phyloP scores from a whole-genome alignment of 495 filamentous ascomycete species.

The Friedmanniomyces endolithicus region DNA sequence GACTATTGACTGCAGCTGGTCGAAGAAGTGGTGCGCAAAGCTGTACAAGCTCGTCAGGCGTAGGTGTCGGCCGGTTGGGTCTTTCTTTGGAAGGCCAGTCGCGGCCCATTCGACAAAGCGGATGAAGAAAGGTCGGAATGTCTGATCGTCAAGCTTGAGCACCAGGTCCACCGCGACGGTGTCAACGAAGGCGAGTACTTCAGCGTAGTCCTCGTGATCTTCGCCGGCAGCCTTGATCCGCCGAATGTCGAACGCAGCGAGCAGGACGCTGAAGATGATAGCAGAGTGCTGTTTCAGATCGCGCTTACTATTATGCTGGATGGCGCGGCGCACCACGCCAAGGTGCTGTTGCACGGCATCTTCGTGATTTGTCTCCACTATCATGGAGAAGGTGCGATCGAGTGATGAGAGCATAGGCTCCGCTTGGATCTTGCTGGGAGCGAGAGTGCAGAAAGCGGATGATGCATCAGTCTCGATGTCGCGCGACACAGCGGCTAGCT shows the following conservation, averaged over 20 bases:
- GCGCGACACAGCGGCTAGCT: conserved; percentile 49
- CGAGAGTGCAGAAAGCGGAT: conserved; percentile 51
- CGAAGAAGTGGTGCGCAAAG: conserved; percentile 68
- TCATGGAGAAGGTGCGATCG: conserved; percentile 54
- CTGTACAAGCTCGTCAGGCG: conserved; percentile 61
- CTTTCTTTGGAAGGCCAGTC: conserved; percentile 44
- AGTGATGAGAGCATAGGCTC: conserved; percentile 56
- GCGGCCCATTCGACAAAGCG: conserved; percentile 70
- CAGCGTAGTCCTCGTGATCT: conserved; percentile 32
- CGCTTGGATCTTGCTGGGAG: conserved; percentile 60
- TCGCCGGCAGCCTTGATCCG: conserved; percentile 17
- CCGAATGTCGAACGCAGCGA: conserved; percentile 34
- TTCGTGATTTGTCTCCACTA: conserved; percentile 39
- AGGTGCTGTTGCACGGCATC: conserved; percentile 25
- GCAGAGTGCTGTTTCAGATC: conserved; percentile 54
- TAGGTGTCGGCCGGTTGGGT: conserved; percentile 39
- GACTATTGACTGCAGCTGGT: conserved; percentile 79
- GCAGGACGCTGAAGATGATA: conserved; percentile 40
- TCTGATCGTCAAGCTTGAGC: conserved; percentile 90
- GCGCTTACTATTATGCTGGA: conserved; percentile 66
- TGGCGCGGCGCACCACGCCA: conserved; percentile 47
- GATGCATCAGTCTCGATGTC: conserved; percentile 39
- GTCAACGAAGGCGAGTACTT: conserved; percentile 55
- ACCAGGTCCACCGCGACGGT: conserved; percentile 72
- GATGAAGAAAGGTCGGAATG: conserved; percentile 86